These are phyloP conservation scores for Diospyros kaki DNA, from an alignment of 148 eudicot genomes.

Conservation along the genomic window DNA sequence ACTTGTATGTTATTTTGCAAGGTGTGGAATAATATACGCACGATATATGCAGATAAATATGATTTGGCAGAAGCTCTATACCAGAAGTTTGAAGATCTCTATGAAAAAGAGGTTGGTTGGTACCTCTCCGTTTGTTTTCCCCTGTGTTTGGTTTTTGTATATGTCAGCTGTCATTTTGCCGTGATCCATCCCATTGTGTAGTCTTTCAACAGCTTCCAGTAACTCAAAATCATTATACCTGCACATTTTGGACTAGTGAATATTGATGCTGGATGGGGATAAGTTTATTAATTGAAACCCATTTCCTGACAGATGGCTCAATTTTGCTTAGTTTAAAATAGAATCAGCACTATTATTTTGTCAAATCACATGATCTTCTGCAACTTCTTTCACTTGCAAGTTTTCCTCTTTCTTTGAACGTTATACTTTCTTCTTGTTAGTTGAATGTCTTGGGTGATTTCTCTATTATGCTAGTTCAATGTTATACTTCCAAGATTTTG, in stretches of 20 bases:
- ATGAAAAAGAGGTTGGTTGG: slow-evolving; percentile 48
- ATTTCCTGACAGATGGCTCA: not conserved
- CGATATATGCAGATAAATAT: slow-evolving; percentile 33
- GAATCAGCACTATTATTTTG: too few species aligned
- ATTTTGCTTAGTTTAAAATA: not conserved
- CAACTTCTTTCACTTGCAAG: not conserved
- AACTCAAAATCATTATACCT: not conserved
- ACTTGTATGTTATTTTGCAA: slow-evolving; percentile 23
- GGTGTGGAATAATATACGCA: slow-evolving; percentile 52
- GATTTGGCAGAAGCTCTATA: slow-evolving; percentile 32
- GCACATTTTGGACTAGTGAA: too few species aligned
- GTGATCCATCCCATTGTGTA: not conserved
- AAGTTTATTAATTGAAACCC: too few species aligned
- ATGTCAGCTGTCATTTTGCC: not conserved
- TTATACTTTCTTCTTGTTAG: not conserved
- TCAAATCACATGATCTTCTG: too few species aligned
- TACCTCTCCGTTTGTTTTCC: not conserved
- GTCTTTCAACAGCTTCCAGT: not conserved
- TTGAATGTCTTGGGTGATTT: not conserved
- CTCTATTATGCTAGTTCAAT: not conserved
- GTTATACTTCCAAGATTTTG: not conserved
- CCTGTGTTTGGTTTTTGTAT: not conserved
- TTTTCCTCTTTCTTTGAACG: not conserved
- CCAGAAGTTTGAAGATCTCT: slow-evolving; percentile 34
- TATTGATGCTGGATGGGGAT: too few species aligned